phyloP scores from a whole-genome alignment of 1,284 basidiomycete genomes.

The Fomitiporia mediterranea region DNA sequence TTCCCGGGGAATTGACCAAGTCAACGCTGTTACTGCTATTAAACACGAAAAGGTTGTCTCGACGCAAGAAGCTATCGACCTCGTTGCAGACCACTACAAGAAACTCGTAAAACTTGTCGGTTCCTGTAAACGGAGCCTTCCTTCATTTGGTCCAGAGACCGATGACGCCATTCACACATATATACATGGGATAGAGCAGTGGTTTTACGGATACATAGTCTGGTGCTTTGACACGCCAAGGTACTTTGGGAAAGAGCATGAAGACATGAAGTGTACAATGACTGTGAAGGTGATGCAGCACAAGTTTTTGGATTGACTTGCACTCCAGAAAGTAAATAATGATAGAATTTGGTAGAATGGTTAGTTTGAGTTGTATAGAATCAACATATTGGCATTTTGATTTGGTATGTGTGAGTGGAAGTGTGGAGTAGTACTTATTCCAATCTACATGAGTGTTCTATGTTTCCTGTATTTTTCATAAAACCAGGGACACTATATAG shows the following conservation, averaged over 20 bases:
- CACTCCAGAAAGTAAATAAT: no score
- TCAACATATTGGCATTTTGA: no score
- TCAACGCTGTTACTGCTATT: not conserved
- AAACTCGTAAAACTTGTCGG: not conserved
- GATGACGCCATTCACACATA: not conserved
- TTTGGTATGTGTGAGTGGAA: no score
- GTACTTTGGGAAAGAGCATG: slow-evolving; percentile 23
- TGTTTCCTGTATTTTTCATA: no score
- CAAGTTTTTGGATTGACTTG: not conserved
- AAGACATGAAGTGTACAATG: slow-evolving; percentile 23
- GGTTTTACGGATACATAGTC: not conserved
- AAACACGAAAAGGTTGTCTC: not conserved
- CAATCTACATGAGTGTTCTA: no score
- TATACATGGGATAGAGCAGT: not conserved
- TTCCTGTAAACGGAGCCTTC: not conserved
- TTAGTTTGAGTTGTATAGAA: no score
- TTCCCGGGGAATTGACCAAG: not conserved
- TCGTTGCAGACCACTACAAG: not conserved
- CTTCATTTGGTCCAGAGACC: not conserved
- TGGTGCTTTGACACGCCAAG: slow-evolving; percentile 2
- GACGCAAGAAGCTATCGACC: not conserved
- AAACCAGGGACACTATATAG: no score
- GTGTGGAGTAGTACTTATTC: no score
- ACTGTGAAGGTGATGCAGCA: slow-evolving; percentile 22
- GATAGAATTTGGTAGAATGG: no score